Evolutionary conservation across 805 yeast species (phyloP).

Genomic region (Candida koratica): DNA sequence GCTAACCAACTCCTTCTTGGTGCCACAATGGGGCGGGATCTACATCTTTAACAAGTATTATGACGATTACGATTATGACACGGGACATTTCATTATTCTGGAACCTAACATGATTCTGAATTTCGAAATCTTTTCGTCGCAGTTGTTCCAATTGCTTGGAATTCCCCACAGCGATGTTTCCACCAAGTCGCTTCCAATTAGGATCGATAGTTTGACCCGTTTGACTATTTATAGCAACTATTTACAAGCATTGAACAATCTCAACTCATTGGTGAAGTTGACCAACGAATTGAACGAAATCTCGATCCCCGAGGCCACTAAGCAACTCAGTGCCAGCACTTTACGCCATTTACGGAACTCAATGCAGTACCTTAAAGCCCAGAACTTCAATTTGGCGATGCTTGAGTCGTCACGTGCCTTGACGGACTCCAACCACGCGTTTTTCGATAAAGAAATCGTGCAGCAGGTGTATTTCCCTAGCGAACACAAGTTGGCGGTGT

Average conservation of each 20-base stretch:
- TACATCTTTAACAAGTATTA: conserved; percentile 43
- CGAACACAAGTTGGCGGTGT: conserved; percentile 93
- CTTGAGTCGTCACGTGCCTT: conserved; percentile 52
- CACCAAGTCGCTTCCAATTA: conserved; percentile 56
- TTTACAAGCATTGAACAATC: conserved; percentile 59
- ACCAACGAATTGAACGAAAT: conserved; percentile 69
- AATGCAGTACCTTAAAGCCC: conserved; percentile 23
- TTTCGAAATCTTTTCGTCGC: conserved; percentile 68
- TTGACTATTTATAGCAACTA: conserved; percentile 56
- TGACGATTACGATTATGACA: conserved; percentile 19
- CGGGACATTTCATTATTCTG: conserved; percentile 26
- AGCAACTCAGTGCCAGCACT: conserved; percentile 51
- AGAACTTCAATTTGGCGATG: conserved; percentile 29
- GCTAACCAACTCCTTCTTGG: conserved; percentile 56
- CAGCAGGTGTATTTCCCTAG: conserved; percentile 93
- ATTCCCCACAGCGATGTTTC: conserved; percentile 38
- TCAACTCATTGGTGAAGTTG: conserved; percentile 67
- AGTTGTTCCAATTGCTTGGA: conserved; percentile 70
- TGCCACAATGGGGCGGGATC: conserved; percentile 92
- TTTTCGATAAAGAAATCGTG: conserved; percentile 92
- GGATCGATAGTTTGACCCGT: conserved; percentile 66
- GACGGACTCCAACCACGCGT: conserved; percentile 64
- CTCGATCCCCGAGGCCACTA: conserved; percentile 75
- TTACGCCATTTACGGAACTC: conserved; percentile 41
- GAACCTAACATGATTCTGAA: conserved; percentile 49